Conservation (phyloP, 768 basidiomycete genomes). For the Termitomyces sp. region DNA sequence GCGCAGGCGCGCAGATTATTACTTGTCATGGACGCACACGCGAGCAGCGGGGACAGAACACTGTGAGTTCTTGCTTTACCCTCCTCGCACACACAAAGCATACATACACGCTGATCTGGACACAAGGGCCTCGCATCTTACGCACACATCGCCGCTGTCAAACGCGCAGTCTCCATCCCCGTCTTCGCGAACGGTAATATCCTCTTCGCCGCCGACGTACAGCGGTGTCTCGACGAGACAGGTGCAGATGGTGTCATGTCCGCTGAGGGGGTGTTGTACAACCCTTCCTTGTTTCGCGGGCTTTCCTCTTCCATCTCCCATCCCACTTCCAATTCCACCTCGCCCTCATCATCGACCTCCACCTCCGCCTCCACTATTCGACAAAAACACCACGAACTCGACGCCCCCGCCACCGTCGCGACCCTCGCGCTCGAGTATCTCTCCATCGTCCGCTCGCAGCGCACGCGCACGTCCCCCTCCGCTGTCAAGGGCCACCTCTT, state of each 20-base stretch:
- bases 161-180: conserved; percentile 82
- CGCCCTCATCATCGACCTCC: background rate
- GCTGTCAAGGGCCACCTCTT: conserved; percentile 92
- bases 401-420: background rate
- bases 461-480: conserved; percentile 48
- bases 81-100: too few species aligned
- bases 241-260: conserved; percentile 77
- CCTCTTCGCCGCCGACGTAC: background rate
- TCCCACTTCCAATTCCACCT: background rate
- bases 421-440: conserved; percentile 23
- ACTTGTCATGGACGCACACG: conserved; percentile 89
- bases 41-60: conserved; percentile 85
- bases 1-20: conserved; percentile 90
- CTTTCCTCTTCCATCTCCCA: conserved; percentile 13
- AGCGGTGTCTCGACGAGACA: background rate
- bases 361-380: background rate
- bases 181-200: conserved; percentile 97
- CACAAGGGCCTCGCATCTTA: conserved; percentile 13
- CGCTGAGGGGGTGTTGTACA: conserved; percentile 92
- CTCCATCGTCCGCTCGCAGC: conserved; percentile 66
- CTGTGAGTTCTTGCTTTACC: conserved; percentile 30
- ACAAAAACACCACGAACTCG: background rate
- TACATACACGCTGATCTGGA: background rate
- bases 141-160: conserved; percentile 51
- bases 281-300: conserved; percentile 70